A percentile compares a stretch with the other conserved stretches of the same genome.
phyloP scores from a whole-genome alignment of 306 rosid species.

The Trichosanthes cucumerina region DNA sequence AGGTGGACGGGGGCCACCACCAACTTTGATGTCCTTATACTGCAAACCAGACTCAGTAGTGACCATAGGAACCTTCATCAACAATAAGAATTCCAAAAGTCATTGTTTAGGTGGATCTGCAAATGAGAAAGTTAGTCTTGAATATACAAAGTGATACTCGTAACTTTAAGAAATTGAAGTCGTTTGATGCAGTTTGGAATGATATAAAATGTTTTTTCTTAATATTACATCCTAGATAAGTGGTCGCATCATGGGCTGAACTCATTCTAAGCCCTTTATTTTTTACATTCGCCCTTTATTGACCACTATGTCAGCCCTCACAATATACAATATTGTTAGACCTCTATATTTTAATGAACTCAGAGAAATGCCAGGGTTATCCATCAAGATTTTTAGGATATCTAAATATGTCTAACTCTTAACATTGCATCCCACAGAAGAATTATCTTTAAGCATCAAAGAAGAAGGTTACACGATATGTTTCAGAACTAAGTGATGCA shows the following conservation, averaged over 20 bases:
- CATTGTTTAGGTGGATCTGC: conserved; percentile 4
- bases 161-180: not conserved
- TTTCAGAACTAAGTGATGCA: not conserved
- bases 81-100: conserved; percentile 15
- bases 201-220: not conserved
- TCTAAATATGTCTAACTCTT: not conserved
- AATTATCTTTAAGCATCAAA: not conserved
- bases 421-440: not conserved
- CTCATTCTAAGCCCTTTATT: not conserved
- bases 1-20: conserved; percentile 85
- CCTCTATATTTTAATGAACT: not conserved
- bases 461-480: not conserved
- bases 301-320: not conserved
- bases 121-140: conserved; percentile 10
- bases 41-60: conserved; percentile 90
- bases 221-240: not conserved
- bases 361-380: not conserved
- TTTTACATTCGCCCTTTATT: not conserved
- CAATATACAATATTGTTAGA: not conserved
- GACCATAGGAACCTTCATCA: conserved; percentile 62
- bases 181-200: not conserved
- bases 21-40: conserved; percentile 82
- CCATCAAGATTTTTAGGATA: not conserved
- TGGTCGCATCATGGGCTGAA: not conserved
- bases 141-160: conserved; percentile 3